Evolutionary conservation across 306 rosid genomes (phyloP), one percentile per base, ranked within the genome.

Genomic region (Malus sylvestris): DNA sequence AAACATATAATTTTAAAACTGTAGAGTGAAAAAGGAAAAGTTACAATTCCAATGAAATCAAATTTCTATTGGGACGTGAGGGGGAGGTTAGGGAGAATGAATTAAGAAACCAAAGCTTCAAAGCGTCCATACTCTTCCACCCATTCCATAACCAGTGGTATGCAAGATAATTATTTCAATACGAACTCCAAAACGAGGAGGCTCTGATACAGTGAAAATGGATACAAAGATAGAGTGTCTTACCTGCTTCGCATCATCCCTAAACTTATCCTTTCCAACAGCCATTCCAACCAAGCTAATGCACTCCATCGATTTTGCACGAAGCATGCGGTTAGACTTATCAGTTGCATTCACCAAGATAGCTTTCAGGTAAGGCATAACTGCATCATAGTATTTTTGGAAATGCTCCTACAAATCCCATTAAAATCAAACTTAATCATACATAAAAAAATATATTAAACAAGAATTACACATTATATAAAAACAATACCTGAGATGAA

Each of bases 211-310:
- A 52, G 10, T 23, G 4, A 73, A 30, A 63, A 45, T 15, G 22
- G 52, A 61, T 65, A n/a, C 59, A 32, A 23, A 53, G 22, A 55
- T 64, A 72, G 51, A 25, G 72, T 38, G 68, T 70, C 38, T 44
- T 72, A 96, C 97, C 91, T 96, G 97, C 89, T 95, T 95, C n/a
- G 99, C 99, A 66, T 95, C 99, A 82, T 89, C 97, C 92, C 96
- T 89, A 73, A 95, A 95, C 78, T 95, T 95, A 51, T 95, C 99
- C 86, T 95, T 95, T 45, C 99, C 99, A 76, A 95, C 99, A 67
- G 99, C 99, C 99, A 95, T 95, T 60, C 99, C 99, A 80, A 95
- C 99, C 86, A 95, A 85, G 80, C 99, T 95, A 77, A 95, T 95
- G 76, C 99, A 95, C 90, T 95, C 99, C 99, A 95, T 95, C 73